A percentile compares a stretch with the other conserved stretches of the same genome.
Evolutionary conservation across 768 basidiomycete species (phyloP).

Genomic region (Leccinum truebloodii): DNA sequence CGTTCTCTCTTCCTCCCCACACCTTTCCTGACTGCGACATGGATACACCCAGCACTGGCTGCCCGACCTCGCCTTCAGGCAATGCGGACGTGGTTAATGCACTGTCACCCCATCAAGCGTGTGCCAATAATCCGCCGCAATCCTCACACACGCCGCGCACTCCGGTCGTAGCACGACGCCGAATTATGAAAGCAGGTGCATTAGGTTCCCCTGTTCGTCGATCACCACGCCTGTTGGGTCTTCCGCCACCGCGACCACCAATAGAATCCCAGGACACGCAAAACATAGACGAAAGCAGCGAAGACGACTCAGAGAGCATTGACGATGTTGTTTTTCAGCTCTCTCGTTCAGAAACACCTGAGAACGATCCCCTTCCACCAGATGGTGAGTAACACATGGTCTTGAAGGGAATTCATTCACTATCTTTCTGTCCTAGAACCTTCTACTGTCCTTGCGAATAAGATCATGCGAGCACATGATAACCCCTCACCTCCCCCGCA

Average conservation of each 20-base stretch:
- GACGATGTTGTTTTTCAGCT: slow-evolving; percentile 25
- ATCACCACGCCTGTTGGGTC: slow-evolving; percentile 51
- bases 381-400: slow-evolving; percentile 39
- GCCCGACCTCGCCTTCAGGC: slow-evolving; percentile 31
- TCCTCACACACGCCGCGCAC: slow-evolving; percentile 54
- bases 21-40: slow-evolving; percentile 14
- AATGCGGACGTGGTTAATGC: slow-evolving; percentile 45
- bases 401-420: slow-evolving; percentile 7
- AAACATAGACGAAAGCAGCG: slow-evolving; percentile 27
- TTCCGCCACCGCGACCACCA: slow-evolving; percentile 32
- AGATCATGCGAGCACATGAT: slow-evolving; percentile 65
- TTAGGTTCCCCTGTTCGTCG: slow-evolving; percentile 42
- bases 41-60: slow-evolving; percentile 22
- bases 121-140: slow-evolving; percentile 48
- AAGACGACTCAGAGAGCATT: slow-evolving; percentile 34
- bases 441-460: slow-evolving; percentile 63
- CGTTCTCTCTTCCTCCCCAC: not conserved
- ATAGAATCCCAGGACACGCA: slow-evolving; percentile 13
- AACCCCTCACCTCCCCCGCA: slow-evolving; percentile 73
- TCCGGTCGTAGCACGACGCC: slow-evolving; percentile 33
- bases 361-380: slow-evolving; percentile 43
- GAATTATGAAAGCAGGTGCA: slow-evolving; percentile 28
- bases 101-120: slow-evolving; percentile 41
- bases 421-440: slow-evolving; percentile 48
- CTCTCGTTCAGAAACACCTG: slow-evolving; percentile 52